Evolutionary conservation across 176 grass and related monocot genomes (phyloP).

Genomic region (Dactylis glomerata): DNA sequence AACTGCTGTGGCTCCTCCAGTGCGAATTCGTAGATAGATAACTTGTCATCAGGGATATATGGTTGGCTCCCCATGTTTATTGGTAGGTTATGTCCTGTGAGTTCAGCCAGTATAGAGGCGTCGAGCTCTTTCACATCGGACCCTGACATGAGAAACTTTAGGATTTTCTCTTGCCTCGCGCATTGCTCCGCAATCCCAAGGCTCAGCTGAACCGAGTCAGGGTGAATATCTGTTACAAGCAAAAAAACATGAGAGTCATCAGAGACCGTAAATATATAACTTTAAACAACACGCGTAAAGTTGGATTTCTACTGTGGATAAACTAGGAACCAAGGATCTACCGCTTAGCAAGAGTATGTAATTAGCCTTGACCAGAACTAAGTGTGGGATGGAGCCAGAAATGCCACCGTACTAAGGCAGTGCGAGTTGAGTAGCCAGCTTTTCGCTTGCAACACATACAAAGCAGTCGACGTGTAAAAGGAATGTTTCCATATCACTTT

Average conservation of each 20-base stretch:
- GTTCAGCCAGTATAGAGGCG: slow-evolving; percentile 51
- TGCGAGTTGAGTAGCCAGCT: background rate
- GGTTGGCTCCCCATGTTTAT: slow-evolving; percentile 38
- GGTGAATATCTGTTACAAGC: slow-evolving; percentile 51
- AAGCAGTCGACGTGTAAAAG: background rate
- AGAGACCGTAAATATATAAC: background rate
- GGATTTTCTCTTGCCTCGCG: slow-evolving; percentile 62
- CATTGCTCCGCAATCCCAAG: slow-evolving; percentile 70
- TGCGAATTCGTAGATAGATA: slow-evolving; percentile 48
- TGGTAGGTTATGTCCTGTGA: slow-evolving; percentile 37
- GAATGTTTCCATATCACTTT: background rate
- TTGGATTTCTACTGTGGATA: background rate
- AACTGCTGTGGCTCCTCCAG: slow-evolving; percentile 43
- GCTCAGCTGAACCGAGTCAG: slow-evolving; percentile 57
- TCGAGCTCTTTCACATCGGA: slow-evolving; percentile 41
- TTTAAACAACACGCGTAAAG: background rate
- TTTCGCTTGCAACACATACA: background rate
- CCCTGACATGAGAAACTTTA: slow-evolving; percentile 71
- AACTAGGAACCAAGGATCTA: background rate
- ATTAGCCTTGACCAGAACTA: background rate
- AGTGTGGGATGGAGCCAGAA: background rate
- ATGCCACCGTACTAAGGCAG: background rate
- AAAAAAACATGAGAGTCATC: background rate
- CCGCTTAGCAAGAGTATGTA: background rate
- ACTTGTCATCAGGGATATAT: slow-evolving; percentile 43